phyloP scores from a whole-genome alignment of 2,329 filamentous ascomycete species.

The Cyphellophora europaea region DNA sequence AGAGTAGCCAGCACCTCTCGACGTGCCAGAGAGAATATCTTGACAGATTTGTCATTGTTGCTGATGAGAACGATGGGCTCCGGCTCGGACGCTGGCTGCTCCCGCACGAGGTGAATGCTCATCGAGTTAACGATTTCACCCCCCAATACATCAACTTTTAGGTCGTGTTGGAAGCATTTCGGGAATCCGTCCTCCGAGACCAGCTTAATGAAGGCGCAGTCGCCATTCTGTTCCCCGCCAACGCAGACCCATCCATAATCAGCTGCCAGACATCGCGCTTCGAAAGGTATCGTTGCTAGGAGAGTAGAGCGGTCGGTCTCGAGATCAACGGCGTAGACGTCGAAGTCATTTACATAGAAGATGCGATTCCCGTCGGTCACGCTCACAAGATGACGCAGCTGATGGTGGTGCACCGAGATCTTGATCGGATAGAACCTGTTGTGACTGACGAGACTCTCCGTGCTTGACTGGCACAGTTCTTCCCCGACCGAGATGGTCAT shows the following conservation, averaged over 20 bases:
- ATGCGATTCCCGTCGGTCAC: slow-evolving; percentile 66
- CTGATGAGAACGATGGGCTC: slow-evolving; percentile 53
- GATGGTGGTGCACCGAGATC: slow-evolving; percentile 51
- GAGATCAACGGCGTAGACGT: slow-evolving; percentile 66
- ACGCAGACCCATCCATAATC: slow-evolving; percentile 83
- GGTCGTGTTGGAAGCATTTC: slow-evolving; percentile 26
- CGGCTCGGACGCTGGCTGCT: slow-evolving; percentile 34
- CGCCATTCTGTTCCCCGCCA: slow-evolving; percentile 72
- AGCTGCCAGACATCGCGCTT: slow-evolving; percentile 77
- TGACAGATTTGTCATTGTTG: slow-evolving; percentile 90
- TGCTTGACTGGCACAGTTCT: slow-evolving; percentile 13
- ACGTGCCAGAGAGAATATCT: slow-evolving; percentile 66
- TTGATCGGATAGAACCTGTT: slow-evolving; percentile 56
- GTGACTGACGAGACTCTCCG: slow-evolving; percentile 7
- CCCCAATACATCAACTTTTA: slow-evolving; percentile 42
- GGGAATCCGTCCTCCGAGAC: slow-evolving; percentile 28
- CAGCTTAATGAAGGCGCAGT: slow-evolving; percentile 72
- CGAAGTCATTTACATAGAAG: slow-evolving; percentile 72
- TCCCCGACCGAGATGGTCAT: not conserved
- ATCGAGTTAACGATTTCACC: slow-evolving; percentile 59
- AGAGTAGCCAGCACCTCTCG: slow-evolving; percentile 61
- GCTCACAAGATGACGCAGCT: slow-evolving; percentile 79
- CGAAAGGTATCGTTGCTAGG: slow-evolving; percentile 60
- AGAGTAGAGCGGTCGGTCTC: slow-evolving; percentile 57
- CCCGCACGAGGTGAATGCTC: slow-evolving; percentile 49